Conservation (phyloP, 495 filamentous ascomycete genomes). For the Penicillium verhagenii region DNA sequence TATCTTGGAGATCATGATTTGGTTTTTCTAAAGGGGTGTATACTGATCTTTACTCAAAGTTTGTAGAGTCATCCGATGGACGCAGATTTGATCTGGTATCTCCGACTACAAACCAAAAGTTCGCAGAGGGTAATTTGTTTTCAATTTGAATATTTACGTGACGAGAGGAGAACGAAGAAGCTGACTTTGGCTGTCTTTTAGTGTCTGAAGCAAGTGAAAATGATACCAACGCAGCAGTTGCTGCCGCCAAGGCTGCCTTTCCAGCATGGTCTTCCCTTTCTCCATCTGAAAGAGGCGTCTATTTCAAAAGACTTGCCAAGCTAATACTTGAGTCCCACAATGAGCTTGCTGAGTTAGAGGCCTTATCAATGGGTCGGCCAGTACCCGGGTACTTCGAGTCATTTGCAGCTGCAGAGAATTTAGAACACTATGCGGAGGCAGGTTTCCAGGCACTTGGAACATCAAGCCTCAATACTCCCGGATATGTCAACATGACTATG, state of each 20-base stretch:
- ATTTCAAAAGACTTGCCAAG: slow-evolving; percentile 52
- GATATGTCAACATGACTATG: slow-evolving; percentile 47
- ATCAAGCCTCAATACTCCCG: slow-evolving; percentile 58
- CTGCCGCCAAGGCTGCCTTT: slow-evolving; percentile 58
- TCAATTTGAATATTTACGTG: no score
- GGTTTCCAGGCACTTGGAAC: slow-evolving; percentile 34
- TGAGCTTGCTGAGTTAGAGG: slow-evolving; percentile 52
- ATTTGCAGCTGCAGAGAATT: slow-evolving; percentile 8
- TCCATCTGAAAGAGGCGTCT: slow-evolving; percentile 36
- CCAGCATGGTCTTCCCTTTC: slow-evolving; percentile 55
- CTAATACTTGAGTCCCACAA: slow-evolving; percentile 44
- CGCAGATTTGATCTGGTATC: slow-evolving; percentile 14
- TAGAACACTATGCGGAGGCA: slow-evolving; percentile 25
- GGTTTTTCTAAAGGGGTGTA: no score
- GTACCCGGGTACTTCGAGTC: slow-evolving; percentile 28
- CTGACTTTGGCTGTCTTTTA: neutral
- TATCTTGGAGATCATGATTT: no score
- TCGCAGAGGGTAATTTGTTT: slow-evolving; percentile 9
- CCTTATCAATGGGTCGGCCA: slow-evolving; percentile 29
- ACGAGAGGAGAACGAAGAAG: no score
- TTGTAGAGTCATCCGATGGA: slow-evolving; percentile 22
- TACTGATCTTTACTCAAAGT: slow-evolving; percentile 6
- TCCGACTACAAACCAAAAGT: slow-evolving; percentile 12
- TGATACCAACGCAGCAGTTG: slow-evolving; percentile 59
- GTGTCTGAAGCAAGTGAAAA: slow-evolving; percentile 45